Base-by-base conservation (phyloP, 169 alveolate species). In the Babesia microti region DNA sequence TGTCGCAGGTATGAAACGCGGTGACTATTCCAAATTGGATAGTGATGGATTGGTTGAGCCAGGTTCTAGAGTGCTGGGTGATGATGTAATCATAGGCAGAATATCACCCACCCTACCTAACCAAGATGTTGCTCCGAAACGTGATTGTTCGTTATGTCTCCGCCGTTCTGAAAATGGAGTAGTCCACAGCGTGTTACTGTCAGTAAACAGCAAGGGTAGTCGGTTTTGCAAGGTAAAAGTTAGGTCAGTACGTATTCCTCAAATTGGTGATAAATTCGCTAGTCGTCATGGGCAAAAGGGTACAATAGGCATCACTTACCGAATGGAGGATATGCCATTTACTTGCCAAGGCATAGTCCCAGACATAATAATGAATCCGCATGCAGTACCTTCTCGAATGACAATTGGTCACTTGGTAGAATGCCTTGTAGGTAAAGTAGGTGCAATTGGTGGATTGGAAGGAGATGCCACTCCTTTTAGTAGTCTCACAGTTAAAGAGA, bases 331-430 rank as follows among this genome's bases (percentile, higher is more conserved):
- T 71, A 61, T 97, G 82, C 99, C 99, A 1, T 97, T 90, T 72
- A 93, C 97, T 2, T 83, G 83, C 50, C 91, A 87, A 44, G 99
- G 99, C 9, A 89, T 95, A n/a, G 83, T 79, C 11, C 99, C 99
- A 18, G 99, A 97, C 72, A 83, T 97, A 21, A 94, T 93, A 26
- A 91, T 93, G 84, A 96, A 96, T 69, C 99, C 99, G 9, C 99
- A 97, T 66, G 99, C 99, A 53, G 97, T 97, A 42, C 99, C 99
- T 11, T 91, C 98, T 28, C 95, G 99, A 36, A 97, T 97, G 99
- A 97, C 99, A 6, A 94, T 97, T 48, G 99, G 99, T 2, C 99
- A 97, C 80, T 80, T 97, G 81, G 95, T 97, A 35, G 99, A 97
- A 81, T 94, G 99, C 57, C 79, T 97, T 26, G 82, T 89, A 24